Percentiles rank a stretch among this genome's conserved stretches.
These are phyloP conservation scores for Starmerella sirachaensis DNA, from an alignment of 805 yeast genomes.

Conservation along the genomic window DNA sequence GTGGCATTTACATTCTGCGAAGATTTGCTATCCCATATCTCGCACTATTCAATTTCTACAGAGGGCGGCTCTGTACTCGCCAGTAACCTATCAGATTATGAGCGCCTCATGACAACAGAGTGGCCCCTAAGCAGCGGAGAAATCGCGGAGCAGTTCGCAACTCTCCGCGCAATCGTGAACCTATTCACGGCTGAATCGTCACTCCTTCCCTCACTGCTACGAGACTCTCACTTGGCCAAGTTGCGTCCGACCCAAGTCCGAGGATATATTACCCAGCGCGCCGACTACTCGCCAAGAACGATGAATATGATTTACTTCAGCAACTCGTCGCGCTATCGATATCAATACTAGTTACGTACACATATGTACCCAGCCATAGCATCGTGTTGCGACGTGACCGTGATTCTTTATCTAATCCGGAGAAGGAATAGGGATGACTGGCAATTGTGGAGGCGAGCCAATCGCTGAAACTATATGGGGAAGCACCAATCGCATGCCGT, in stretches of 20 bases:
- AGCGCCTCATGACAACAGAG: conserved; percentile 44
- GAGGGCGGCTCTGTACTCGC: conserved; percentile 76
- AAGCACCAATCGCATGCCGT: too few relatives aligned
- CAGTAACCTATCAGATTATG: conserved; percentile 70
- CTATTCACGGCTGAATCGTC: conserved; percentile 76
- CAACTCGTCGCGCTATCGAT: conserved; percentile 5
- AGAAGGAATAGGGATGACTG: too few relatives aligned
- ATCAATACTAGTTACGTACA: neutral
- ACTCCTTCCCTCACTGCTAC: conserved; percentile 60
- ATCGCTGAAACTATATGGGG: too few relatives aligned
- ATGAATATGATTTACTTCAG: conserved; percentile 18
- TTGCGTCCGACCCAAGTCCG: conserved; percentile 39
- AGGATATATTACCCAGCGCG: conserved; percentile 17
- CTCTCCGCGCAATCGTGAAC: conserved; percentile 71
- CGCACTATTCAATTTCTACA: conserved; percentile 61
- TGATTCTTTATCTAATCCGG: too few relatives aligned
- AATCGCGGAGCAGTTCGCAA: conserved; percentile 50
- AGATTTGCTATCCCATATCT: conserved; percentile 56
- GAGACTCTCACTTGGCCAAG: conserved; percentile 64
- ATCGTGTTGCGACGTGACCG: too few relatives aligned
- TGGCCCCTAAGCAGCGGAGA: conserved; percentile 51
- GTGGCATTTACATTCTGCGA: conserved; percentile 49
- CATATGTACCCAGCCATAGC: too few relatives aligned
- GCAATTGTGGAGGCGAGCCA: too few relatives aligned
- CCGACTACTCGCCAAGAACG: conserved; percentile 16